phyloP scores from a whole-genome alignment of 108 stramenopile genomes.

The Fragilaria radians region DNA sequence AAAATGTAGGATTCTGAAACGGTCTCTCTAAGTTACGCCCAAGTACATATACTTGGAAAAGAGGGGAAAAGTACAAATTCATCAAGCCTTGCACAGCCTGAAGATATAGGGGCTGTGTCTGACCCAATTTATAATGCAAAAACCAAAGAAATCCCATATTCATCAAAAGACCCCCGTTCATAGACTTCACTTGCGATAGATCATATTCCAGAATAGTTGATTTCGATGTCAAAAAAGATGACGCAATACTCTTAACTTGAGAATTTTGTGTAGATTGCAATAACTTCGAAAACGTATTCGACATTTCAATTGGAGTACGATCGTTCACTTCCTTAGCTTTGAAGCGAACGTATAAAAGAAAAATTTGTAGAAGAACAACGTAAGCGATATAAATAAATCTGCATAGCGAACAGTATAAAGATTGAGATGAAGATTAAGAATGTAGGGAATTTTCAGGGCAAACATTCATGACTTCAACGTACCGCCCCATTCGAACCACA shows the following conservation, averaged over 20 bases:
- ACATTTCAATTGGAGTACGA: slow-evolving; percentile 44
- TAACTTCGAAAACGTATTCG: slow-evolving; percentile 36
- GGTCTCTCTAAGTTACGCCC: slow-evolving; percentile 82
- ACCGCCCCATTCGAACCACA: slow-evolving; percentile 43
- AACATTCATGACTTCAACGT: slow-evolving; percentile 4
- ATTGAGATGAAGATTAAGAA: neutral
- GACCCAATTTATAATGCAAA: slow-evolving; percentile 76
- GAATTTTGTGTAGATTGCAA: slow-evolving; percentile 18
- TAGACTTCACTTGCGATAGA: slow-evolving; percentile 48
- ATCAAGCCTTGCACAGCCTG: slow-evolving; percentile 54
- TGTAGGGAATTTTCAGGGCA: neutral
- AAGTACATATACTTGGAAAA: slow-evolving; percentile 78
- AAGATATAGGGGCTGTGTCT: slow-evolving; percentile 71
- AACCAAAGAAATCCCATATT: slow-evolving; percentile 73
- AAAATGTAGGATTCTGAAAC: slow-evolving; percentile 34
- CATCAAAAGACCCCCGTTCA: slow-evolving; percentile 59
- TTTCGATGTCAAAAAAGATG: slow-evolving; percentile 52
- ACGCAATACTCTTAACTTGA: slow-evolving; percentile 65
- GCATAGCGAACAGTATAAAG: neutral
- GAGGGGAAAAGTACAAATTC: slow-evolving; percentile 71
- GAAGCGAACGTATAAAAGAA: slow-evolving; percentile 62
- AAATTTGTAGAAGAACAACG: slow-evolving; percentile 42
- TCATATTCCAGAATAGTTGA: slow-evolving; percentile 76
- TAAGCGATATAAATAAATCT: slow-evolving; percentile 55
- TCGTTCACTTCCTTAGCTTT: slow-evolving; percentile 53